Evolutionary conservation across 805 yeast species (phyloP).

Genomic region (Candida lessepsii): DNA sequence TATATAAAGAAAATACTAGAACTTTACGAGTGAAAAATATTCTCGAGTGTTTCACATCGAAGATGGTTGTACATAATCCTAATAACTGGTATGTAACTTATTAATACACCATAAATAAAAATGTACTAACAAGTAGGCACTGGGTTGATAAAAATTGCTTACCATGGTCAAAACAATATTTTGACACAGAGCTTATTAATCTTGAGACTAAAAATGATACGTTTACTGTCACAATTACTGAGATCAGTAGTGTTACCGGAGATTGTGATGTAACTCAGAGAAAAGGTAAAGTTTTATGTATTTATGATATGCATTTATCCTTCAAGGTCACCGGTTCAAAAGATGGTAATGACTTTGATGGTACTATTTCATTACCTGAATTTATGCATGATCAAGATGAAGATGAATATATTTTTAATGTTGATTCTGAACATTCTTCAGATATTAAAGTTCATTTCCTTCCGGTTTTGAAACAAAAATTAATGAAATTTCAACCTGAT

Average conservation of each 20-base stretch:
- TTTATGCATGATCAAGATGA: constrained; percentile 76
- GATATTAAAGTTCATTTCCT: constrained; percentile 49
- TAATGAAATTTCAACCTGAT: constrained; percentile 61
- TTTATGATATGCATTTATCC: constrained; percentile 61
- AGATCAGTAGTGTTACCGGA: constrained; percentile 50
- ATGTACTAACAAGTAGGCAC: constrained; percentile 42
- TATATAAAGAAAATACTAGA: background rate
- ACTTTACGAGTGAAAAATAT: constrained; percentile 1
- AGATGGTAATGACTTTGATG: constrained; percentile 38
- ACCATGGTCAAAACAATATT: constrained; percentile 59
- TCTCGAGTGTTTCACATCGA: constrained; percentile 4
- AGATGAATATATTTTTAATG: constrained; percentile 56
- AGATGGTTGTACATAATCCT: constrained; percentile 69
- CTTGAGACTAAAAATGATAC: constrained; percentile 26
- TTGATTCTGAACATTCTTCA: constrained; percentile 38
- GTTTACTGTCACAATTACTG: constrained; percentile 29
- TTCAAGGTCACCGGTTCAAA: constrained; percentile 44
- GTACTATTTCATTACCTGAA: constrained; percentile 56
- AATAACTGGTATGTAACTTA: constrained; percentile 55
- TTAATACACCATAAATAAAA: background rate
- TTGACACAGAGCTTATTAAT: constrained; percentile 38
- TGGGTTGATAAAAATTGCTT: constrained; percentile 71
- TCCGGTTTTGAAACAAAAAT: constrained; percentile 49
- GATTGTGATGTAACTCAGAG: constrained; percentile 84
- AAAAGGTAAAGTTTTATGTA: constrained; percentile 76